phyloP scores from a whole-genome alignment of 495 filamentous ascomycete genomes.

The Penicillium macrosclerotiorum region DNA sequence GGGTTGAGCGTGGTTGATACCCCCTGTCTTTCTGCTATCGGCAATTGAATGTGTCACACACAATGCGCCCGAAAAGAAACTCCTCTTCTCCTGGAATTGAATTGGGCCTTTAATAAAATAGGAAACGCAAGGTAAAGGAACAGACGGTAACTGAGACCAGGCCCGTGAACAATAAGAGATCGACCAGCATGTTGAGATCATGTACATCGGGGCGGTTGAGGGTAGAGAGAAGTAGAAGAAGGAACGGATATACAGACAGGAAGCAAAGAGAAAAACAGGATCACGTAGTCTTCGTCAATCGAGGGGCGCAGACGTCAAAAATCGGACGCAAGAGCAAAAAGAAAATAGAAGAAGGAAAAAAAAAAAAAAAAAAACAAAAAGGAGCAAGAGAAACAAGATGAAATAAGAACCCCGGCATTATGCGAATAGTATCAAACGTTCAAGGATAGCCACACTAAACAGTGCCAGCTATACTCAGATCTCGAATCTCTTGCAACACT shows the following conservation, averaged over 20 bases:
- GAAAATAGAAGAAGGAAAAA: slow-evolving; percentile 5
- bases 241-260: slow-evolving; percentile 2
- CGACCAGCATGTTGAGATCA: slow-evolving; percentile 1
- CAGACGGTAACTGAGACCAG: background rate
- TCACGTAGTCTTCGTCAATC: slow-evolving; percentile 6
- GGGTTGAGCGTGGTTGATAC: no score
- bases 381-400: slow-evolving; percentile 5
- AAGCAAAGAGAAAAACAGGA: background rate
- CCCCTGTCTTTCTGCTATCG: no score
- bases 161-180: no score
- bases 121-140: background rate
- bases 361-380: slow-evolving; percentile 5
- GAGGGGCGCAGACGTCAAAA: background rate
- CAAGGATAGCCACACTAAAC: slow-evolving; percentile 36
- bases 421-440: background rate
- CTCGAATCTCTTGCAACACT: slow-evolving; percentile 94
- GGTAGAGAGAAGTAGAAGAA: slow-evolving; percentile 11
- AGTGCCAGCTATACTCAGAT: slow-evolving; percentile 87
- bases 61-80: slow-evolving; percentile 5
- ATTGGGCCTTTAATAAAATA: no score
- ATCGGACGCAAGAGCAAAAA: no score
- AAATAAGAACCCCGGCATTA: background rate
- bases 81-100: slow-evolving; percentile 3
- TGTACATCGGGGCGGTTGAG: slow-evolving; percentile 11
- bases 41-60: slow-evolving; percentile 7